A percentile compares a stretch with the other conserved stretches of the same genome.
These are phyloP conservation scores for Boletellus ananiceps DNA, from an alignment of 768 basidiomycete genomes.

Conservation along the genomic window DNA sequence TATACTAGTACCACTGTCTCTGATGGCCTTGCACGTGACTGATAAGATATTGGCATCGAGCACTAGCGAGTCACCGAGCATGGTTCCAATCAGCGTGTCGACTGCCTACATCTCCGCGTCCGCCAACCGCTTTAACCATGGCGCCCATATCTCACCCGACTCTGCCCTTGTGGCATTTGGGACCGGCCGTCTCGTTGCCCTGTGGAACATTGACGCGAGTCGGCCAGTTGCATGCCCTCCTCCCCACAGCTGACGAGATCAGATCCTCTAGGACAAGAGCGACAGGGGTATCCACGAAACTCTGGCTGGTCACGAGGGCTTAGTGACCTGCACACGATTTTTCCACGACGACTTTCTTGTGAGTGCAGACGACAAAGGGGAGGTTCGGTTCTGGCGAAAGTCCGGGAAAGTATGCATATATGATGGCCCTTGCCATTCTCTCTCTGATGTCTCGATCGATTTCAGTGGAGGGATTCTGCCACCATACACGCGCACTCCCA, in stretches of 20 bases:
- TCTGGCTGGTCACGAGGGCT: slow-evolving; percentile 67
- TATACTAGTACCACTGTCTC: too few species aligned
- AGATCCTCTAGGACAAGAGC: slow-evolving; percentile 37
- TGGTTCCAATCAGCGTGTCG: slow-evolving; percentile 12
- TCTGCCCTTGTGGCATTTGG: slow-evolving; percentile 51
- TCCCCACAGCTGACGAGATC: slow-evolving; percentile 1
- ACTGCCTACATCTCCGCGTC: slow-evolving; percentile 45
- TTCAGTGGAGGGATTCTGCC: slow-evolving; percentile 53
- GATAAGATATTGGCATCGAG: slow-evolving; percentile 12
- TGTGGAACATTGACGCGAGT: slow-evolving; percentile 56
- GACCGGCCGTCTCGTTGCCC: slow-evolving; percentile 48
- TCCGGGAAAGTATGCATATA: slow-evolving; percentile 22
- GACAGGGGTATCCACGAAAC: slow-evolving; percentile 62
- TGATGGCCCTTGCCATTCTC: slow-evolving; percentile 7
- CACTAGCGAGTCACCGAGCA: not conserved
- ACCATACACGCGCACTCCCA: slow-evolving; percentile 58
- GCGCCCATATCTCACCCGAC: slow-evolving; percentile 32
- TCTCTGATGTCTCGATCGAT: slow-evolving; percentile 4
- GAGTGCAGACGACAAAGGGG: slow-evolving; percentile 75
- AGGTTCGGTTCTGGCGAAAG: slow-evolving; percentile 56
- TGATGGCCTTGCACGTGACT: slow-evolving; percentile 16
- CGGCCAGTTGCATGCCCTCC: not conserved
- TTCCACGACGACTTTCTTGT: slow-evolving; percentile 47
- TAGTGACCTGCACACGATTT: slow-evolving; percentile 77
- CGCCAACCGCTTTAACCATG: slow-evolving; percentile 42